phyloP scores from a whole-genome alignment of 2,329 filamentous ascomycete genomes.

The Pochonia chlamydosporia region DNA sequence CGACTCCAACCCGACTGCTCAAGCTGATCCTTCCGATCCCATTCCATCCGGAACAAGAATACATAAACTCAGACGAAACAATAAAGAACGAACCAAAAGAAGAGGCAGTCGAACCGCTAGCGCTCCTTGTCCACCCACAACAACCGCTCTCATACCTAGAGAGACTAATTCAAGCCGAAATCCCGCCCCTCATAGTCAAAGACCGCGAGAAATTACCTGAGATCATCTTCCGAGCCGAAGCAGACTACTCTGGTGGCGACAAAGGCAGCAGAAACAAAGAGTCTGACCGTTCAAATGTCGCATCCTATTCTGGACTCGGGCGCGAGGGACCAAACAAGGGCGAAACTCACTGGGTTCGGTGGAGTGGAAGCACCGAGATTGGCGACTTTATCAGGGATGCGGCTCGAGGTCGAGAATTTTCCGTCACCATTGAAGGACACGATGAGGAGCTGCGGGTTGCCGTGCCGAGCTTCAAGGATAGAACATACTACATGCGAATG shows the following conservation, averaged over 20 bases:
- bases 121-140: constrained; percentile 80
- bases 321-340: constrained; percentile 46
- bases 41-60: constrained; percentile 31
- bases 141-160: constrained; percentile 90
- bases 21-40: constrained; percentile 74
- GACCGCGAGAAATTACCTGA: constrained; percentile 64
- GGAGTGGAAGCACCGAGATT: constrained; percentile 84
- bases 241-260: constrained; percentile 49
- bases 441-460: constrained; percentile 63
- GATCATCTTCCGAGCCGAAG: constrained; percentile 76
- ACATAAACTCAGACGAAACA: constrained; percentile 35
- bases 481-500: constrained; percentile 83
- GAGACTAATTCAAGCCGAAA: constrained; percentile 79
- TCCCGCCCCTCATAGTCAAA: constrained; percentile 63
- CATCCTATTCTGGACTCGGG: constrained; percentile 66
- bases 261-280: background rate
- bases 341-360: constrained; percentile 65
- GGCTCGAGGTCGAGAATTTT: constrained; percentile 76
- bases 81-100: constrained; percentile 24
- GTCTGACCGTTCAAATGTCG: constrained; percentile 41
- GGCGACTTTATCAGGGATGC: constrained; percentile 93
- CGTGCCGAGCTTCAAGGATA: constrained; percentile 81
- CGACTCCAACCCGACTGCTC: constrained; percentile 72
- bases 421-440: constrained; percentile 71
- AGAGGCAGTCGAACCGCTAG: constrained; percentile 66